Conservation (phyloP, 2,329 filamentous ascomycete species). For the Ceratocystis papillata region DNA sequence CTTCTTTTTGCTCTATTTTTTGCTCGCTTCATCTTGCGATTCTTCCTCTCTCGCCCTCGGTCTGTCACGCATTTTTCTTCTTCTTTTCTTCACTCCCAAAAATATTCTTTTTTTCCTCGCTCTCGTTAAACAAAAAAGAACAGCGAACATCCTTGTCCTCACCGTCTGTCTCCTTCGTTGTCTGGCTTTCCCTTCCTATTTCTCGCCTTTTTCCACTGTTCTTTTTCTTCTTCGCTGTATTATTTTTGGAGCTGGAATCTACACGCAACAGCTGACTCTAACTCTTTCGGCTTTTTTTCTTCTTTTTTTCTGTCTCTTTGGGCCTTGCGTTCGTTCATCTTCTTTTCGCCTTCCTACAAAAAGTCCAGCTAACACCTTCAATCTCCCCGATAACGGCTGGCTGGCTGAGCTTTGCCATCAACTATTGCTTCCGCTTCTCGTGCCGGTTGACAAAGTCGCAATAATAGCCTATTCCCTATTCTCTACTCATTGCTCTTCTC, state of each 20-base stretch:
- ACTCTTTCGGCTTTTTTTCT: neutral
- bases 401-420: no score
- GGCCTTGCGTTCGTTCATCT: neutral
- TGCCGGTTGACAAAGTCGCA: neutral
- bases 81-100: neutral
- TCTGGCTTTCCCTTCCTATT: slow-evolving; percentile 8
- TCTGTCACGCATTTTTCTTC: neutral
- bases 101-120: slow-evolving; percentile 6
- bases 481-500: neutral
- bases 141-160: slow-evolving; percentile 7
- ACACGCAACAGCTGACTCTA: neutral
- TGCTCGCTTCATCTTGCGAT: neutral
- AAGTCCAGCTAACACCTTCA: neutral
- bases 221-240: neutral
- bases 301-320: neutral
- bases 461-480: neutral
- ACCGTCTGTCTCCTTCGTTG: slow-evolving; percentile 6
- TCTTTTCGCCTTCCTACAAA: neutral
- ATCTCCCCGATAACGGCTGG: no score
- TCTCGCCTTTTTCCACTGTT: neutral
- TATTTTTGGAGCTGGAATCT: slow-evolving; percentile 12
- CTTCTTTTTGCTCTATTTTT: neutral
- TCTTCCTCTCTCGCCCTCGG: neutral
- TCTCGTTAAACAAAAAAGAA: neutral
- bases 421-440: no score